These are phyloP conservation scores for Russula ochroleuca DNA, from an alignment of 768 basidiomycete genomes.

Conservation along the genomic window DNA sequence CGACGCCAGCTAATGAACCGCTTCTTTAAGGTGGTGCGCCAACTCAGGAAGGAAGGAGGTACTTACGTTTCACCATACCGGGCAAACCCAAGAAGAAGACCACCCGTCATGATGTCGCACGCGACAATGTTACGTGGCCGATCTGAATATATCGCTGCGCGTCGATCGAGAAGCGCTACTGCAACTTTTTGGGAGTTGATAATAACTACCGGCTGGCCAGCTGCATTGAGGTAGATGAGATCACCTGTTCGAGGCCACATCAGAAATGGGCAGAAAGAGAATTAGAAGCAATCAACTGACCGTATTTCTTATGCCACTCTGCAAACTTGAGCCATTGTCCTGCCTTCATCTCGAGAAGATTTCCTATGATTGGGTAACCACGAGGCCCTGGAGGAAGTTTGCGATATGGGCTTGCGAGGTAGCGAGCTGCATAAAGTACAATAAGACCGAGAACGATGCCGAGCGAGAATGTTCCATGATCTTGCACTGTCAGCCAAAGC, in stretches of 20 bases:
- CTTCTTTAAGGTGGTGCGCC: background rate
- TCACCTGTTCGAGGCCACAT: background rate
- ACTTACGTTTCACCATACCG: background rate
- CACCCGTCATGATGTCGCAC: background rate
- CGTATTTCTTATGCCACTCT: background rate
- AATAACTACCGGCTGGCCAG: background rate
- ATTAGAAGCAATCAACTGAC: background rate
- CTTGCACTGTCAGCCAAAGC: background rate
- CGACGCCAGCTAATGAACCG: background rate
- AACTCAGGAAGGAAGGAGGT: background rate
- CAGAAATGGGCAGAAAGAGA: background rate
- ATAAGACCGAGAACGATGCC: background rate
- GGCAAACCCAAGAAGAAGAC: background rate
- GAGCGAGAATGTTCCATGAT: background rate
- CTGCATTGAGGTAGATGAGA: slow-evolving; percentile 1
- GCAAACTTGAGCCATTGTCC: background rate
- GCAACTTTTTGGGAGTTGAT: slow-evolving; percentile 2
- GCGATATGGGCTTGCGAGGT: background rate
- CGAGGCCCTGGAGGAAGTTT: background rate
- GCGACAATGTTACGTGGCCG: background rate
- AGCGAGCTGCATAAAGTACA: background rate
- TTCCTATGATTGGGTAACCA: background rate
- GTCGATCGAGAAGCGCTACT: slow-evolving; percentile 1
- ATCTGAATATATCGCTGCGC: background rate
- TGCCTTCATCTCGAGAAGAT: background rate